phyloP scores from a whole-genome alignment of 2,329 filamentous ascomycete species.

The Orbilia javanica region DNA sequence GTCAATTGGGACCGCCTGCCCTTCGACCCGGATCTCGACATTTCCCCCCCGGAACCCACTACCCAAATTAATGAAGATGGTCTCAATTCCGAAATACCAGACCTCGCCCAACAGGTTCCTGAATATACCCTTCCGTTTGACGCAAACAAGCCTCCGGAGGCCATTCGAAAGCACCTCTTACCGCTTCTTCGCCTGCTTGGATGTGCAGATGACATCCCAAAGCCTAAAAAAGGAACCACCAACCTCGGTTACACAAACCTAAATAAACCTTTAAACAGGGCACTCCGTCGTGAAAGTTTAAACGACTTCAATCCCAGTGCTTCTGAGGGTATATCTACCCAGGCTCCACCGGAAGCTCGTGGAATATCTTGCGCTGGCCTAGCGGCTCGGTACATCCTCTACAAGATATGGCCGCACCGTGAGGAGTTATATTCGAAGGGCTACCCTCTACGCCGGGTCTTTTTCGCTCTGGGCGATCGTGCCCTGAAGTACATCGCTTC shows the following conservation, averaged over 20 bases:
- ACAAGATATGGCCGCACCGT: constrained; percentile 46
- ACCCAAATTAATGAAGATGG: background rate
- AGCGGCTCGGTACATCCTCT: constrained; percentile 31
- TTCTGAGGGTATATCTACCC: background rate
- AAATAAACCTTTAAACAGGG: constrained; percentile 28
- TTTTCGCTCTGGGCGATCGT: constrained; percentile 11
- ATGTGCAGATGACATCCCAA: constrained; percentile 50
- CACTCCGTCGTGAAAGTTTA: constrained; percentile 38
- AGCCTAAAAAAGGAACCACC: constrained; percentile 40
- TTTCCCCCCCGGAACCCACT: background rate
- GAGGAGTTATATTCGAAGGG: constrained; percentile 32
- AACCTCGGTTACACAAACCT: constrained; percentile 50
- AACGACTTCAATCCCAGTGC: background rate
- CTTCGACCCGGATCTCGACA: constrained; percentile 2
- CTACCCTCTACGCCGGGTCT: constrained; percentile 26
- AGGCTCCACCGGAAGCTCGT: constrained; percentile 9
- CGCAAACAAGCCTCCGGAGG: background rate
- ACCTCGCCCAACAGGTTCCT: background rate
- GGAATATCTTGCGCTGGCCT: constrained; percentile 48
- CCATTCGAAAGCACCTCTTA: constrained; percentile 37
- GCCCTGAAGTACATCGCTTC: constrained; percentile 29
- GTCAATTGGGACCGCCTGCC: constrained; percentile 4
- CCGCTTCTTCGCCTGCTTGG: constrained; percentile 53
- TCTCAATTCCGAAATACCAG: background rate
- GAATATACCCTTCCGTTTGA: background rate